Percentiles rank a stretch among this genome's conserved stretches.
These are phyloP conservation scores for Melampsora americana DNA, from an alignment of 1,284 basidiomycete species.

Conservation along the genomic window DNA sequence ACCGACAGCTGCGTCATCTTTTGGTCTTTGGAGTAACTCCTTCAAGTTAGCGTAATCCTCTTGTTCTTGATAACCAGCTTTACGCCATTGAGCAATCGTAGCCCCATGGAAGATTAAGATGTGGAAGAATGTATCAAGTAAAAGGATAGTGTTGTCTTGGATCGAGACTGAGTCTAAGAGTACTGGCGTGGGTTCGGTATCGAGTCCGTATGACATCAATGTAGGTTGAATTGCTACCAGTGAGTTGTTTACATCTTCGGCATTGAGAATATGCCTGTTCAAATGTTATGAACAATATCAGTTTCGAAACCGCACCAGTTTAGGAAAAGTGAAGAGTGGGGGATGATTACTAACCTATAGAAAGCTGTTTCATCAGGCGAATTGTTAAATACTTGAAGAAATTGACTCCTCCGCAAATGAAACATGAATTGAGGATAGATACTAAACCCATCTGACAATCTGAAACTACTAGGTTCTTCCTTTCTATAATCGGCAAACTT, in stretches of 20 bases:
- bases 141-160: slow-evolving; percentile 89
- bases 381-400: slow-evolving; percentile 99
- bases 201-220: slow-evolving; percentile 97
- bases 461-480: slow-evolving; percentile 92
- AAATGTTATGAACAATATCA: slow-evolving; percentile 26
- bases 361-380: slow-evolving; percentile 99
- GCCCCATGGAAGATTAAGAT: slow-evolving; percentile 99
- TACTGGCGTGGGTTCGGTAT: slow-evolving; percentile 82
- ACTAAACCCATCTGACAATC: slow-evolving; percentile 90
- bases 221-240: slow-evolving; percentile 99
- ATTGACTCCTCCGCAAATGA: slow-evolving; percentile 93
- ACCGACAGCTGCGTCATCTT: slow-evolving; percentile 59
- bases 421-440: slow-evolving; percentile 99
- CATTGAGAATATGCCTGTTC: slow-evolving; percentile 83
- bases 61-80: slow-evolving; percentile 98
- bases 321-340: slow-evolving; percentile 4
- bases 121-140: slow-evolving; percentile 99
- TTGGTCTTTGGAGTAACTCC: slow-evolving; percentile 82
- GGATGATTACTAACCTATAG: slow-evolving; percentile 66
- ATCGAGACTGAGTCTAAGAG: slow-evolving; percentile 96
- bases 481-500: slow-evolving; percentile 99
- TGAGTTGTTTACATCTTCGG: slow-evolving; percentile 98
- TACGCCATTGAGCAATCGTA: slow-evolving; percentile 94
- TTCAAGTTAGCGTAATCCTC: slow-evolving; percentile 99
- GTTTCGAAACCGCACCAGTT: neutral